phyloP scores from a whole-genome alignment of 176 grass and related monocot species.

The Carex cristatella region DNA sequence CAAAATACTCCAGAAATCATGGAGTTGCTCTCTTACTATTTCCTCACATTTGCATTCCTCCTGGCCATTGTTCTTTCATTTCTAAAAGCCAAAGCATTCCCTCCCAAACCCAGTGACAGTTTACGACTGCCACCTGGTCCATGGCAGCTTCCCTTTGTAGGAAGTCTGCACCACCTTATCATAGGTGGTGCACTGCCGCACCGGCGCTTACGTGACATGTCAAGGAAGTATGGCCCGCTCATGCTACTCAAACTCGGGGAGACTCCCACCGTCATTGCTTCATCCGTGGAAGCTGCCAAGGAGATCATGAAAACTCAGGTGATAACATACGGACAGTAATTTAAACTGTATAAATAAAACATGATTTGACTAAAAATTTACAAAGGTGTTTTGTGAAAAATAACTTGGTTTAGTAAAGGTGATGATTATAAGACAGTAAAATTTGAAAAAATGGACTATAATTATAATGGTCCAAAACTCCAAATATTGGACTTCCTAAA shows the following conservation, averaged over 20 bases:
- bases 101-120: background rate
- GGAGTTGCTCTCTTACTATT: conserved; percentile 10
- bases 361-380: background rate
- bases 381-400: background rate
- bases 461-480: no score
- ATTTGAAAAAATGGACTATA: no score
- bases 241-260: conserved; percentile 60
- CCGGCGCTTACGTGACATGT: conserved; percentile 32
- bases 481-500: no score
- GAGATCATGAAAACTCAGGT: conserved; percentile 51
- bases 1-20: background rate
- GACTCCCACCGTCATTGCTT: conserved; percentile 39
- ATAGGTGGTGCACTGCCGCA: conserved; percentile 28
- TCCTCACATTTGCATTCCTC: background rate
- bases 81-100: conserved; percentile 3
- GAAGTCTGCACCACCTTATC: conserved; percentile 51
- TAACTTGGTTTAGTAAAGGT: no score
- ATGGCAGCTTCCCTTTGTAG: conserved; percentile 37
- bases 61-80: background rate
- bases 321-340: background rate
- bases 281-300: conserved; percentile 39
- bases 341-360: background rate
- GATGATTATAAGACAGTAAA: no score
- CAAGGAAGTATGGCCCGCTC: conserved; percentile 29
- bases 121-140: conserved; percentile 34